Evolutionary conservation across 176 grass and related monocot species (phyloP), one percentile per base, ranked within the genome.

Genomic region (Thalia dealbata): DNA sequence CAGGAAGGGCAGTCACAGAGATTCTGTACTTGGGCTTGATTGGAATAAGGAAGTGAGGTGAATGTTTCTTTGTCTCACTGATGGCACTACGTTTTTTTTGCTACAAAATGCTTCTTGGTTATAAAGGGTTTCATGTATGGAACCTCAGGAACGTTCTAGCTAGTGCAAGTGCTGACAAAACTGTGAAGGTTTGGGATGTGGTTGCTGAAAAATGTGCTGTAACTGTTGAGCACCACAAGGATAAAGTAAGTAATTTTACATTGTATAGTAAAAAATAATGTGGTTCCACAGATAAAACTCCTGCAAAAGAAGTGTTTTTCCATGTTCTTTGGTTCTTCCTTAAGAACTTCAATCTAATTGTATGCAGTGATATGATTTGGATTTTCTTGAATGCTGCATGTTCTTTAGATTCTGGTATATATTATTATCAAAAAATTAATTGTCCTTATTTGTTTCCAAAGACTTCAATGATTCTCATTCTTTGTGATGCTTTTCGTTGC

Each of bases 31-130:
- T 76, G 89, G 93, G 28, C 89, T 97, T 81, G 89, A 87, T 65
- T 97, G 90, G 93, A 97, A 92, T 58, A 74, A 90, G 79, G 89
- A 92, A 75, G 87, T 97, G 70, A 90, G 93, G 93, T 97, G 81
- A 78, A 70, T 67, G 83, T 54, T 38, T 25, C 16, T 12, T 38
- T 23, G 16, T 10, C 71, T 71, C 63, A 52, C 16, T 68, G 16
- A 77, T 75, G 30, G 13, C 50, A 4, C 41, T 14, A 46, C 22
- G n/a, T 60, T 58, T 3, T 67, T 43, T 10, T 3, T 78, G 25
- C 30, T 48, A 11, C 6, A 70, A 70, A 8, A 70, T 52, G 45
- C 48, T 72, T 52, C 18, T 68, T 15, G 18, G 10, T 44, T 32
- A 29, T 52, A 18, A 52, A 32, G 32, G 45, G 50, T 5, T 72